Percentiles rank a stretch among this genome's conserved stretches.
phyloP scores from a whole-genome alignment of 2,329 filamentous ascomycete species.

The Alternaria metachromatica region DNA sequence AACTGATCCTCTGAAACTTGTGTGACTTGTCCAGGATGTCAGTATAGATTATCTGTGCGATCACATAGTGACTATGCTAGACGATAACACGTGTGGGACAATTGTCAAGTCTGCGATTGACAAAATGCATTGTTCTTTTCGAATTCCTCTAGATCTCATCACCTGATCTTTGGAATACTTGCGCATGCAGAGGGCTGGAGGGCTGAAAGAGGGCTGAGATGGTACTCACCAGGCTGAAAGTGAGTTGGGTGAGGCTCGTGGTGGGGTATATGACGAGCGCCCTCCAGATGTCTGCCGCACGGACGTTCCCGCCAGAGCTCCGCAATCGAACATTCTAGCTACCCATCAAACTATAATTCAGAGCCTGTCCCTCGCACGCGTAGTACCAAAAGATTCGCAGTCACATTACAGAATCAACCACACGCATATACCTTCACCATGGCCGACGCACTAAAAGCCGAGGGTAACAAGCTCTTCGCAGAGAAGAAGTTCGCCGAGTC shows the following conservation, averaged over 20 bases:
- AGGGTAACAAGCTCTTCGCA: constrained; percentile 98
- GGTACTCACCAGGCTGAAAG: constrained; percentile 12
- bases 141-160: background rate
- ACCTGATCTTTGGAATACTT: background rate
- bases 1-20: background rate
- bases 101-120: background rate
- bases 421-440: constrained; percentile 49
- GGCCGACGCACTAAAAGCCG: constrained; percentile 88
- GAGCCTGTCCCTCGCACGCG: constrained; percentile 32
- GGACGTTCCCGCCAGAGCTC: constrained; percentile 18
- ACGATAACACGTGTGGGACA: background rate
- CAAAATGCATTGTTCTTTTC: background rate
- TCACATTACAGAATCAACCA: background rate
- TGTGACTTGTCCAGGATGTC: background rate
- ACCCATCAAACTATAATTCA: constrained; percentile 41
- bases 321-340: constrained; percentile 48
- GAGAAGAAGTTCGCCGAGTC: constrained; percentile 97
- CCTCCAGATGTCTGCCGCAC: constrained; percentile 20
- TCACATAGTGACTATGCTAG: background rate
- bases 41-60: background rate
- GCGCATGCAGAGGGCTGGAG: constrained; percentile 7
- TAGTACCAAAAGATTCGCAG: constrained; percentile 13
- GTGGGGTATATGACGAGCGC: constrained; percentile 26
- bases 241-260: constrained; percentile 8
- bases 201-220: constrained; percentile 7